Base-by-base conservation (phyloP, 176 grass and related monocot species). In the Metroxylon sagu region DNA sequence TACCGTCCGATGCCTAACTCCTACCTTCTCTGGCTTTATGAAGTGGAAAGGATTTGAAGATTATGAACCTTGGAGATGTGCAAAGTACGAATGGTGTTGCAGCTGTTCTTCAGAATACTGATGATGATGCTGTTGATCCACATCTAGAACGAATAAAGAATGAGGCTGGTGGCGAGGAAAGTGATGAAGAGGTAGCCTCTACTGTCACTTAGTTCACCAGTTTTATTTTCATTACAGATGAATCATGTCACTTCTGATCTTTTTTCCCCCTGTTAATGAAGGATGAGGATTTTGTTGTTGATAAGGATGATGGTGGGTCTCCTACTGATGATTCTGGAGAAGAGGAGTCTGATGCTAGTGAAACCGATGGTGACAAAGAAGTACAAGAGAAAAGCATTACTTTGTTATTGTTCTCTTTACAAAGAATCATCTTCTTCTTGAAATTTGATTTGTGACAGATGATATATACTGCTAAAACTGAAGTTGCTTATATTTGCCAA, bases 251-350 rank as follows among this genome's bases (percentile, higher is more conserved):
- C 18, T 71, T n/a, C n/a, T 27, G 43, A 4, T 54, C 58, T 57
- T 59, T 19, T 23, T 12, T 59, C 15, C 25, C 25, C n/a, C 65
- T 50, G 35, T 27, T 61, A 60, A 60, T 16, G 52, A 58, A 98
- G 93, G 93, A 98, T 77, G 93, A 98, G 78, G 93, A 98, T 85
- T 98, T 98, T 78, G 87, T 98, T 78, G 73, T 15, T 52, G 84
- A 98, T 31, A 89, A 98, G 63, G 93, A 98, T 85, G 93, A 98
- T 74, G 70, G 81, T 58, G 93, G 93, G 19, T 98, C 93, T 25
- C 93, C 93, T 62, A 98, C 87, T 35, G 93, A 92, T 83, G 93
- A 98, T 75, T 98, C 93, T 73, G 93, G 65, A 17, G 84, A 75
- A 16, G 93, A 92, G 28, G 87, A 76, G 14, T 98, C 93, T 65